These are phyloP conservation scores for Phellopilus nigrolimitatus DNA, from an alignment of 1,284 basidiomycete species.

Conservation along the genomic window DNA sequence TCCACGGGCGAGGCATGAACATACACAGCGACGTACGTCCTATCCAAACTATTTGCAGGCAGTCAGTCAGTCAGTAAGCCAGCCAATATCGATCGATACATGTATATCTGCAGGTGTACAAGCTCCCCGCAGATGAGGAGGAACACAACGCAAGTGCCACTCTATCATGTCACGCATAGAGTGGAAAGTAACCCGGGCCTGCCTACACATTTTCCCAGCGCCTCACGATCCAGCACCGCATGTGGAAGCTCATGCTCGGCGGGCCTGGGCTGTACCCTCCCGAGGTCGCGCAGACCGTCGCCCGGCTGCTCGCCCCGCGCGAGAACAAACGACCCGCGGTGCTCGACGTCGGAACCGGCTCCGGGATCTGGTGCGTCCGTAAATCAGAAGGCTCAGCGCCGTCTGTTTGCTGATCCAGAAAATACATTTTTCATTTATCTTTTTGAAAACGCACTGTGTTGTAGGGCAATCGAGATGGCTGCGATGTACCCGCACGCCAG, in stretches of 20 bases:
- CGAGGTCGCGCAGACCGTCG: conserved; percentile 11
- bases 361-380: conserved; percentile 19
- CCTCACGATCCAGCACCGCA: conserved; percentile 16
- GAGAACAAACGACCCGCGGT: conserved; percentile 2
- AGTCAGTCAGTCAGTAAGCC: too few relatives aligned
- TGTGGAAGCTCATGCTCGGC: conserved; percentile 18
- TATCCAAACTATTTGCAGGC: neutral
- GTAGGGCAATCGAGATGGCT: conserved; percentile 20
- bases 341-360: conserved; percentile 18
- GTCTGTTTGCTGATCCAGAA: too few relatives aligned
- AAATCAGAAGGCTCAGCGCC: too few relatives aligned
- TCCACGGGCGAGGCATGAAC: conserved; percentile 18
- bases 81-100: neutral
- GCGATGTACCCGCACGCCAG: conserved; percentile 14
- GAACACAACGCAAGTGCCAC: conserved; percentile 11
- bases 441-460: too few relatives aligned
- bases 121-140: conserved; percentile 16
- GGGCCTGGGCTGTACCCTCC: conserved; percentile 15
- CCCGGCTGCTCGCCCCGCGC: neutral
- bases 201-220: conserved; percentile 1
- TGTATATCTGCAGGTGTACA: conserved; percentile 16
- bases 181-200: neutral
- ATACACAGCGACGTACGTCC: conserved; percentile 14
- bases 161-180: neutral
- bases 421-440: neutral